A percentile compares a stretch with the other conserved stretches of the same genome.
These are phyloP conservation scores for Cutaneotrichosporon cavernicola DNA, from an alignment of 1,284 basidiomycete species.

Conservation along the genomic window DNA sequence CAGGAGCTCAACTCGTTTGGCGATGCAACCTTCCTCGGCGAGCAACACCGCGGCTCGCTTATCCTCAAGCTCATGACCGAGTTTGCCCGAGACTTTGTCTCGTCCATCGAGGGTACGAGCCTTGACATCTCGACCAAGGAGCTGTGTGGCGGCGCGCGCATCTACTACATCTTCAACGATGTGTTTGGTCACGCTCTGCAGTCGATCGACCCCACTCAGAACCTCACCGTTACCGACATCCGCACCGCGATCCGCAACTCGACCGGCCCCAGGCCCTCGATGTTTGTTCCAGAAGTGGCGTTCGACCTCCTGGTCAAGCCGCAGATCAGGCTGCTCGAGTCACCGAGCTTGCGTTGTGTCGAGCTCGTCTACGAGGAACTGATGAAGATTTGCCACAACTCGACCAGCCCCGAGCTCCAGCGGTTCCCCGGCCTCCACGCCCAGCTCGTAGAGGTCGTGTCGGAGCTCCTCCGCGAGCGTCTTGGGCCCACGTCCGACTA, in stretches of 20 bases:
- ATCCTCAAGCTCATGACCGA: constrained; percentile 97
- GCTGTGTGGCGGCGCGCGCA: constrained; percentile 92
- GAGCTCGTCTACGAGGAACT: constrained; percentile 98
- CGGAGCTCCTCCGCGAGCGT: constrained; percentile 89
- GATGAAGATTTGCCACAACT: constrained; percentile 99
- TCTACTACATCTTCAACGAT: constrained; percentile 99
- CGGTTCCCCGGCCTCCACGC: constrained; percentile 92
- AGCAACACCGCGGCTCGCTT: constrained; percentile 80
- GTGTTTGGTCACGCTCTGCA: constrained; percentile 90
- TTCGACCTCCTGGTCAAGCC: constrained; percentile 98
- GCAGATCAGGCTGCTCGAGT: constrained; percentile 94
- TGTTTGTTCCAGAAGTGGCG: constrained; percentile 96
- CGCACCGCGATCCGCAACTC: constrained; percentile 98
- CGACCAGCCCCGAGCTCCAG: constrained; percentile 89
- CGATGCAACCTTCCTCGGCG: constrained; percentile 87
- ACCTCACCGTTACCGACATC: constrained; percentile 91
- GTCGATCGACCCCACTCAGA: constrained; percentile 85
- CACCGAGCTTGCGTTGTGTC: constrained; percentile 90
- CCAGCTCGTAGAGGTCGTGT: constrained; percentile 95
- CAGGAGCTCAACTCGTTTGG: constrained; percentile 97
- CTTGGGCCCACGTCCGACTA: constrained; percentile 96
- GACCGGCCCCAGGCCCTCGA: constrained; percentile 89
- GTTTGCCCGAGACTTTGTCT: constrained; percentile 95
- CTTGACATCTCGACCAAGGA: constrained; percentile 98
- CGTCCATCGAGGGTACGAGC: constrained; percentile 97